Base-by-base conservation (phyloP, 306 rosid genomes). In the Boehmeria nivea region DNA sequence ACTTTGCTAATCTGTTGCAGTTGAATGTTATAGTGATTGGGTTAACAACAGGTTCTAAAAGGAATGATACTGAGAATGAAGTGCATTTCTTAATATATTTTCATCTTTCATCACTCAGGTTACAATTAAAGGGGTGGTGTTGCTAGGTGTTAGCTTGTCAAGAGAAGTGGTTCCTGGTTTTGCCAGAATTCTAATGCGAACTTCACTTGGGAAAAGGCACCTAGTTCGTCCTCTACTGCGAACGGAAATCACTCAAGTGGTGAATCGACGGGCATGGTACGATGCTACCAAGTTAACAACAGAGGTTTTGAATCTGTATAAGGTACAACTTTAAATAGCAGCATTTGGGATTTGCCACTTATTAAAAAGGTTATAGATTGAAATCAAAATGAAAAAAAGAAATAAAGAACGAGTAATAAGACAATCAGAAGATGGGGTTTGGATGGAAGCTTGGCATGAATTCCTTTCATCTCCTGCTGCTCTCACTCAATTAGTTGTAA, bases 191-290 rank as follows among this genome's bases (percentile, higher is more conserved):
- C 85, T 86, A 54, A 66, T 89, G 61, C 88, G 87, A 47, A 86
- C 97, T 34, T 84, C 95, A 53, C 94, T 86, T 20, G 97, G 97
- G 54, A 89, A 86, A 76, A 86, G 87, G 78, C 95, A 89, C 67
- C 63, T 86, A 72, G 97, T 89, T 57, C 94, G 94, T 40, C 89
- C 97, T 54, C 72, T 89, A 42, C 75, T 89, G 28, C 82, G 97
- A 63, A 83, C 84, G 13, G 95, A 89, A 77, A 79, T 89, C 59
- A 75, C 88, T 23, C 97, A 86, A 67, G 97, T 89, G 54, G 95
- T 89, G 60, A 89, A 86, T 76, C 76, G 94, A 59, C 89, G 75
- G 37, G 94, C 97, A 24, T 89, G 97, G 97, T 81, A 83, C 17
- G 87, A 89, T 26, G 76, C 88, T 24, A 59, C 84, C 60, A 89